A percentile compares a stretch with the other conserved stretches of the same genome.
Conservation (phyloP, 2,329 filamentous ascomycete species). For the Tolypocladium sp. region DNA sequence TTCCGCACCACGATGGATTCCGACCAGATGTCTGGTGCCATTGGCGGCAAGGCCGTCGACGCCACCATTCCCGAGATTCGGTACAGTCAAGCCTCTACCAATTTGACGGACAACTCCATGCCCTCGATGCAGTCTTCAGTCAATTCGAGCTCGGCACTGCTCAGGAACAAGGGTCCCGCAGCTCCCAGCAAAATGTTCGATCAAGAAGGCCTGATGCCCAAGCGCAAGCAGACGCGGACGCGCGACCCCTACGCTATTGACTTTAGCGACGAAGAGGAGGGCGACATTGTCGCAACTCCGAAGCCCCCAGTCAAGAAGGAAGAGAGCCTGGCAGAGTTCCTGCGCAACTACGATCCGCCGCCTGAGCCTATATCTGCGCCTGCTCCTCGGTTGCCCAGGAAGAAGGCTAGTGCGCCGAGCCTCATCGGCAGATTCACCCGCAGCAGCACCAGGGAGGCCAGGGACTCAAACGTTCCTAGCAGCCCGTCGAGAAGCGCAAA, state of each 20-base stretch:
- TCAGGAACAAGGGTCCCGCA: slow-evolving; percentile 31
- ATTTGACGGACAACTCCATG: slow-evolving; percentile 47
- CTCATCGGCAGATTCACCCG: slow-evolving; percentile 50
- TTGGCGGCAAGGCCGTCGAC: slow-evolving; percentile 48
- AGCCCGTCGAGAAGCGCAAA: slow-evolving; percentile 14
- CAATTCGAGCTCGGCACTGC: slow-evolving; percentile 66
- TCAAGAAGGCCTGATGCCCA: slow-evolving; percentile 50
- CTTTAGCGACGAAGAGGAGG: slow-evolving; percentile 55
- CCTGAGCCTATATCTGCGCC: slow-evolving; percentile 31
- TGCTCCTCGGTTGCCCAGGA: slow-evolving; percentile 37
- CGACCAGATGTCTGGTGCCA: slow-evolving; percentile 55
- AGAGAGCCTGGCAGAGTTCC: slow-evolving; percentile 66
- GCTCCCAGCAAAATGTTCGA: slow-evolving; percentile 29
- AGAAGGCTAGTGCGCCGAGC: slow-evolving; percentile 55
- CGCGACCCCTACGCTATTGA: slow-evolving; percentile 94
- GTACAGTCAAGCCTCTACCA: slow-evolving; percentile 47
- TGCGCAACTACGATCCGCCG: slow-evolving; percentile 61
- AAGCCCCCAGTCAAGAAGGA: slow-evolving; percentile 37
- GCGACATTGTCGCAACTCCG: slow-evolving; percentile 27
- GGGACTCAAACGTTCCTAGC: slow-evolving; percentile 16
- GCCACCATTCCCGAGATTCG: slow-evolving; percentile 47
- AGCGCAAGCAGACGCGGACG: slow-evolving; percentile 66
- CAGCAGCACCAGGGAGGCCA: slow-evolving; percentile 13
- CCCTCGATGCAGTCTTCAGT: slow-evolving; percentile 53
- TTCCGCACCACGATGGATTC: slow-evolving; percentile 82